A percentile compares a stretch with the other conserved stretches of the same genome.
These are phyloP conservation scores for Gossypium sturtianum DNA, from an alignment of 345 rosid species.

Conservation along the genomic window DNA sequence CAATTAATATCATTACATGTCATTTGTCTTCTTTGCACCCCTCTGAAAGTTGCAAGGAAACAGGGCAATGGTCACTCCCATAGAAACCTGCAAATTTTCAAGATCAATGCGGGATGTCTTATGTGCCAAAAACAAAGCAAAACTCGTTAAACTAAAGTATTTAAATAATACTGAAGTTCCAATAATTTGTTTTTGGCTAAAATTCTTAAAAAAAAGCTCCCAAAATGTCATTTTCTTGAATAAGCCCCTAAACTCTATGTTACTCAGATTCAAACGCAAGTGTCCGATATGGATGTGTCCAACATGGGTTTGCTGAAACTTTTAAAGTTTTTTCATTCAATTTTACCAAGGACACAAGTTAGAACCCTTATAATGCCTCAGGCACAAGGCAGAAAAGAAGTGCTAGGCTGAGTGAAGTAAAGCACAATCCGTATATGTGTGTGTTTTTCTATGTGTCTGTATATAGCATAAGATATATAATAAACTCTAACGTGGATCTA, in stretches of 20 bases:
- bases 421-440: not conserved
- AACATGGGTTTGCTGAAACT: not conserved
- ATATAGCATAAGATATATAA: not conserved
- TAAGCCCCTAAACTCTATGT: not conserved
- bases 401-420: not conserved
- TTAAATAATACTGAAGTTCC: not conserved
- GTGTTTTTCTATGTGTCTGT: not conserved
- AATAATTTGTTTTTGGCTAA: not conserved
- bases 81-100: constrained; percentile 52
- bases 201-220: not conserved
- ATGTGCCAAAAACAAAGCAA: not conserved
- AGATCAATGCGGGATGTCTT: not conserved
- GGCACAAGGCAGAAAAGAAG: not conserved
- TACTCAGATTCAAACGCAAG: not conserved
- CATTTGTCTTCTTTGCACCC: constrained; percentile 1
- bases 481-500: not conserved
- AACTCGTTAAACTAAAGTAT: not conserved
- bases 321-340: not conserved
- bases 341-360: not conserved
- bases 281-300: not conserved
- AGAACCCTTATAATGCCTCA: not conserved
- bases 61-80: constrained; percentile 95
- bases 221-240: not conserved
- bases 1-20: not conserved
- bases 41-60: constrained; percentile 62